These are phyloP conservation scores for Macrocystidia cucumis DNA, from an alignment of 1,284 basidiomycete species.

Conservation along the genomic window DNA sequence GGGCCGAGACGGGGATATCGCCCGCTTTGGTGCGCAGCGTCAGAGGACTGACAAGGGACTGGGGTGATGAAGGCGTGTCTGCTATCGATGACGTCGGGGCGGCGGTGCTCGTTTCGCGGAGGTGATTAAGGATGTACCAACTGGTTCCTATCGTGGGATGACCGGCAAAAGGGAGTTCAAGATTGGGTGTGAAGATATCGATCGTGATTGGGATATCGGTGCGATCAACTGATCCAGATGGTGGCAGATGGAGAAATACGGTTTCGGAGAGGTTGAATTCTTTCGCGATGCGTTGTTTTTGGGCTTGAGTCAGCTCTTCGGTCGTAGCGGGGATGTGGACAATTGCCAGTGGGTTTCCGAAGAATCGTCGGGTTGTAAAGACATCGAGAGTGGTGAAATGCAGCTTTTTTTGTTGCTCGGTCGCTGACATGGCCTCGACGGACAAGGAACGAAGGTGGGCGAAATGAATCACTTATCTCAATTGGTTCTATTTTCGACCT, in stretches of 20 bases:
- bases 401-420: too few species aligned
- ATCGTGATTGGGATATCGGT: slow-evolving; percentile 24
- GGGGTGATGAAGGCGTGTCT: too few species aligned
- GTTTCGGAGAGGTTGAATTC: slow-evolving; percentile 43
- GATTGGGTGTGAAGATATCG: slow-evolving; percentile 32
- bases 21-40: slow-evolving; percentile 32
- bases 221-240: slow-evolving; percentile 9
- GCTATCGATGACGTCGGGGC: too few species aligned
- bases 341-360: slow-evolving; percentile 36
- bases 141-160: slow-evolving; percentile 36
- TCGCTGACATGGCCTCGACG: too few species aligned
- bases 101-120: slow-evolving; percentile 11
- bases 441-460: too few species aligned
- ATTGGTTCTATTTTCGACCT: too few species aligned
- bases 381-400: slow-evolving; percentile 27
- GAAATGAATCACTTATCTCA: too few species aligned
- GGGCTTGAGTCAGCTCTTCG: slow-evolving; percentile 21
- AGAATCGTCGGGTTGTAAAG: slow-evolving; percentile 29
- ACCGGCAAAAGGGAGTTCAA: slow-evolving; percentile 36
- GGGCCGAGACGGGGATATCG: slow-evolving; percentile 25
- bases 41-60: too few species aligned
- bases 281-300: slow-evolving; percentile 33
- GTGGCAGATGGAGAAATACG: slow-evolving; percentile 29
- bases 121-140: slow-evolving; percentile 26
- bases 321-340: slow-evolving; percentile 23